phyloP scores from a whole-genome alignment of 2,329 filamentous ascomycete species.

The Calonectria henricotiae region DNA sequence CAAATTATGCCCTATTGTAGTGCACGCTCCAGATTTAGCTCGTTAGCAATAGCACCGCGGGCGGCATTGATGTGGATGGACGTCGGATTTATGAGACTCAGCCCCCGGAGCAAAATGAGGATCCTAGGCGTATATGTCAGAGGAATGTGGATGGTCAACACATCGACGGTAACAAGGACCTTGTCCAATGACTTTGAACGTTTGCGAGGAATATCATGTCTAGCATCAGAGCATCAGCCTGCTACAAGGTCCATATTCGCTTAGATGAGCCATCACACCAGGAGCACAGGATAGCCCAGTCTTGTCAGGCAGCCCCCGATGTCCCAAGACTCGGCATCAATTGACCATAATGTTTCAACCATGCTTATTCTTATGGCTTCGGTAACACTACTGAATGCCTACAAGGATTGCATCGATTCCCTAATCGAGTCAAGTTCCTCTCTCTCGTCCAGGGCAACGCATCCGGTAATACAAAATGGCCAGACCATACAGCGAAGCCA shows the following conservation, averaged over 20 bases:
- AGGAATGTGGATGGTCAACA: neutral
- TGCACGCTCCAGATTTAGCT: neutral
- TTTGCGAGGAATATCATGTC: neutral
- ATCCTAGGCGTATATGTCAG: neutral
- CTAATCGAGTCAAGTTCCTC: neutral
- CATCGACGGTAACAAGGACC: neutral
- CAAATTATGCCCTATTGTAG: neutral
- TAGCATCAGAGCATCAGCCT: neutral
- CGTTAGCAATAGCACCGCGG: neutral
- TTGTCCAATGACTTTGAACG: neutral
- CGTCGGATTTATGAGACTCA: neutral
- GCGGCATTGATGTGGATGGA: neutral
- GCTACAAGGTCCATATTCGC: too few species aligned
- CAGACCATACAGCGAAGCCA: constrained; percentile 32
- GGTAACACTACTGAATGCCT: neutral
- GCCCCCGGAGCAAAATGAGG: neutral
- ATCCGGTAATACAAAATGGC: constrained; percentile 31
- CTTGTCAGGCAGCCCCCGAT: constrained; percentile 14
- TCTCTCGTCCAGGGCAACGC: constrained; percentile 22
- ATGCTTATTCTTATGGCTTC: constrained; percentile 11
- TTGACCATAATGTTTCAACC: constrained; percentile 12
- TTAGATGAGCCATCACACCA: neutral
- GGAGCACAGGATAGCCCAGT: constrained; percentile 2
- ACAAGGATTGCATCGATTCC: neutral
- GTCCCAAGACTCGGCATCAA: neutral